Conservation (phyloP, 2,329 filamentous ascomycete species). For the Epichloe amarillans region DNA sequence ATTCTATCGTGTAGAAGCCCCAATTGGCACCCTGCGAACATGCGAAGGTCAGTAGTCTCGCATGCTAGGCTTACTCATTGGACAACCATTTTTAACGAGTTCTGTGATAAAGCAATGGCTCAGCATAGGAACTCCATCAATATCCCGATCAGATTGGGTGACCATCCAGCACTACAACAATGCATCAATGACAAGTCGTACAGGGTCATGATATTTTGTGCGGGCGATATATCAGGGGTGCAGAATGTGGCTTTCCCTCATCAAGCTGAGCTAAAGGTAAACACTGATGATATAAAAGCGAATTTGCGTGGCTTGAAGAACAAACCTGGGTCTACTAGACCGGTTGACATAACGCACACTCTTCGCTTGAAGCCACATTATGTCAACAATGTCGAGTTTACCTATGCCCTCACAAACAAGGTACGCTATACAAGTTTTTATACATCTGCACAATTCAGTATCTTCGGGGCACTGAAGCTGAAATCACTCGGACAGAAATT, state of each 20-base stretch:
- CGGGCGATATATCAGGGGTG: constrained; percentile 44
- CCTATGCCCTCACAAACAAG: constrained; percentile 85
- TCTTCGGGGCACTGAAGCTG: constrained; percentile 6
- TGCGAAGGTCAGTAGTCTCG: constrained; percentile 53
- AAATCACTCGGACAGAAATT: constrained; percentile 42
- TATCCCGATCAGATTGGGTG: constrained; percentile 34
- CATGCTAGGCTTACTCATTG: constrained; percentile 16
- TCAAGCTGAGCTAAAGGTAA: constrained; percentile 85
- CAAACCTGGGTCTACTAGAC: constrained; percentile 85
- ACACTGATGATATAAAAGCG: constrained; percentile 76
- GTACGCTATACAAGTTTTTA: constrained; percentile 30
- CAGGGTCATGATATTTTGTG: constrained; percentile 74
- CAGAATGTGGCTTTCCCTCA: constrained; percentile 83
- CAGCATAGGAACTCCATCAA: constrained; percentile 36
- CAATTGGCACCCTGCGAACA: constrained; percentile 49
- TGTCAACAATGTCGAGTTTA: constrained; percentile 67
- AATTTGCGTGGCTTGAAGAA: constrained; percentile 93
- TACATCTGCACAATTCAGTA: neutral
- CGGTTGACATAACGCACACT: constrained; percentile 74
- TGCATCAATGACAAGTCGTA: constrained; percentile 48
- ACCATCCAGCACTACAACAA: constrained; percentile 36
- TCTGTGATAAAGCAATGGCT: constrained; percentile 35
- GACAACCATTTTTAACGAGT: constrained; percentile 7
- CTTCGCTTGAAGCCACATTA: constrained; percentile 59
- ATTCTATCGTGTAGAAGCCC: constrained; percentile 61